Evolutionary conservation across 2,329 filamentous ascomycete genomes (phyloP).

Genomic region (Pestalotiopsis sp.): DNA sequence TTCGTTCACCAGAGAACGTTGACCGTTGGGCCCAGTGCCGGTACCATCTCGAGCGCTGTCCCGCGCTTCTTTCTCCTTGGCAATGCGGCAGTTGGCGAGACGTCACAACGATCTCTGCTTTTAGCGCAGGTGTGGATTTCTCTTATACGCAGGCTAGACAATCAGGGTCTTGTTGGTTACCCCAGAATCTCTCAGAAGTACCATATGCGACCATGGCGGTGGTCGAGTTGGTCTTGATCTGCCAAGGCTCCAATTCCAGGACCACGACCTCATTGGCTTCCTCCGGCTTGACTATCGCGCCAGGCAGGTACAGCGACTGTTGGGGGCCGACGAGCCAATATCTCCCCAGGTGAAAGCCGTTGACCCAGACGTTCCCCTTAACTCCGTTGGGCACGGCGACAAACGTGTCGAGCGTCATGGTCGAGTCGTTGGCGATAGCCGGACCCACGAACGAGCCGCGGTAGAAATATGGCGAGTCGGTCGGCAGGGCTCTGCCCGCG

Average conservation of each 20-base stretch:
- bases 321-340: slow-evolving; percentile 50
- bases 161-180: slow-evolving; percentile 30
- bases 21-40: neutral
- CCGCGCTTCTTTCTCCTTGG: neutral
- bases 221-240: slow-evolving; percentile 10
- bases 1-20: neutral
- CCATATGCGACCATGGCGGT: slow-evolving; percentile 23
- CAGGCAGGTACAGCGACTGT: slow-evolving; percentile 47
- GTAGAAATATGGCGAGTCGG: slow-evolving; percentile 29
- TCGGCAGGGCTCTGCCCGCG: neutral
- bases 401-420: slow-evolving; percentile 32
- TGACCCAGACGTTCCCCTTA: slow-evolving; percentile 48
- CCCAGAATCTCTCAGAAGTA: slow-evolving; percentile 25
- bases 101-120: neutral
- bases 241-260: slow-evolving; percentile 41
- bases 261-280: slow-evolving; percentile 40
- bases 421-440: slow-evolving; percentile 26
- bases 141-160: slow-evolving; percentile 7
- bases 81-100: neutral
- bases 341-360: slow-evolving; percentile 43
- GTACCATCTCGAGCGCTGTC: neutral
- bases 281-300: slow-evolving; percentile 32
- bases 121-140: neutral
- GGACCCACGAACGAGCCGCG: slow-evolving; percentile 29
- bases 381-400: slow-evolving; percentile 38